Evolutionary conservation across 2,329 filamentous ascomycete genomes (phyloP), one percentile per base, ranked within the genome.

Genomic region (Botrytis elliptica): DNA sequence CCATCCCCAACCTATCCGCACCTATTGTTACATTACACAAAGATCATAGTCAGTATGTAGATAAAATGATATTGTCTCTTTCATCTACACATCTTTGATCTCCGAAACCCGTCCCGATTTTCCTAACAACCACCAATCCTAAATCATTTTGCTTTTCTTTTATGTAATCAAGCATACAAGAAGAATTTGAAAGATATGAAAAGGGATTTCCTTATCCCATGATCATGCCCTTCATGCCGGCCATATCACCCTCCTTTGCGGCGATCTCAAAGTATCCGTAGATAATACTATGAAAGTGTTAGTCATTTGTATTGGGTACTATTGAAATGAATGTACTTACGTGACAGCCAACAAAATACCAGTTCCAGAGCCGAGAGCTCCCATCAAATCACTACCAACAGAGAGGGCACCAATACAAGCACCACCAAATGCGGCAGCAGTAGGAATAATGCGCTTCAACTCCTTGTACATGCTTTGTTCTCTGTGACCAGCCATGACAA

Each of bases 401-500:
- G 95, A 98, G 77, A 99, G 91, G 79, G 93, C 95, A 87, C 96
- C 96, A 87, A 99, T 99, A 88, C 95, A 98, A 79, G 96, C 96
- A 88, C 96, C 96, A 85, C 97, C 96, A 79, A 99, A 99, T 80
- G 97, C 96, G 77, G 96, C 96, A 76, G 96, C 97, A 75, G 96
- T 98, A 77, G 96, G 97, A 78, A 99, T 99, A 81, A 99, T 96
- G 82, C 96, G 93, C 93, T 99, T 99, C 77, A 99, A 90, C 86
- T 99, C 96, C 89, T 97, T 97, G 91, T 99, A 99, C 96, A 99
- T 99, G 88, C 93, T 97, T 89, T 98, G 95, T 85, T 99, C 97
- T 86, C 96, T 93, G 88, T 99, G 96, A 82, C 96, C 96, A 81
- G 96, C 95, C 97, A 99, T 99, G 79, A 99, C 95, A 74, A 99